phyloP scores from a whole-genome alignment of 1,284 basidiomycete species.

The Microbotryum saponariae region DNA sequence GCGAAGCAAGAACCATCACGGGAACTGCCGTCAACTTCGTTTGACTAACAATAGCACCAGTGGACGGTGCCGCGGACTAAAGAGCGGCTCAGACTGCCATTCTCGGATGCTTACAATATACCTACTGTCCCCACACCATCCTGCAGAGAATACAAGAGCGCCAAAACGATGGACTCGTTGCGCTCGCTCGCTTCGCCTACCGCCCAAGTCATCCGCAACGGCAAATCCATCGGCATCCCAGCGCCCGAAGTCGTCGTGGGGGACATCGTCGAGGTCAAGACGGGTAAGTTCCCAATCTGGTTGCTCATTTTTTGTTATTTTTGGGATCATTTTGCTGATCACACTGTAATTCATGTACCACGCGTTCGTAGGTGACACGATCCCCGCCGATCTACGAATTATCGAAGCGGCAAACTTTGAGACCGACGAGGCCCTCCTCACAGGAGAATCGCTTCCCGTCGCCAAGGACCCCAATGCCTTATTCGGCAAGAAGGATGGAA shows the following conservation, averaged over 20 bases:
- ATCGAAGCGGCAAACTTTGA: conserved; percentile 50
- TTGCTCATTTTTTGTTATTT: too few relatives aligned
- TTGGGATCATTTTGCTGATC: neutral
- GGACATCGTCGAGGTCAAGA: conserved; percentile 40
- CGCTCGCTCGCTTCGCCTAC: conserved; percentile 55
- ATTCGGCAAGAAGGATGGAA: conserved; percentile 34
- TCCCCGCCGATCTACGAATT: conserved; percentile 53
- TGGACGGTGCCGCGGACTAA: too few relatives aligned
- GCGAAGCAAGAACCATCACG: too few relatives aligned
- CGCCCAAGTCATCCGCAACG: conserved; percentile 54
- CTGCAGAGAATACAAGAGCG: conserved; percentile 48
- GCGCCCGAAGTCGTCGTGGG: conserved; percentile 55
- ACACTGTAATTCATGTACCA: neutral
- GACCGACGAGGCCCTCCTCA: conserved; percentile 60
- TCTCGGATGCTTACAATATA: too few relatives aligned
- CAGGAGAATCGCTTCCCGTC: conserved; percentile 59
- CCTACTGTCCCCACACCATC: too few relatives aligned
- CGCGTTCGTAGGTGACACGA: conserved; percentile 48
- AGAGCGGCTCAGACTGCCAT: too few relatives aligned
- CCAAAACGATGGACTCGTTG: conserved; percentile 55
- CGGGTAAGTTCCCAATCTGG: conserved; percentile 2
- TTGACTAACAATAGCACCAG: too few relatives aligned
- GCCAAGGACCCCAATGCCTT: conserved; percentile 49
- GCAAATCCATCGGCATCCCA: conserved; percentile 49
- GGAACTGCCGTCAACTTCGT: too few relatives aligned